Base-by-base conservation (phyloP, 1,284 basidiomycete species). In the Hemileia vastatrix region DNA sequence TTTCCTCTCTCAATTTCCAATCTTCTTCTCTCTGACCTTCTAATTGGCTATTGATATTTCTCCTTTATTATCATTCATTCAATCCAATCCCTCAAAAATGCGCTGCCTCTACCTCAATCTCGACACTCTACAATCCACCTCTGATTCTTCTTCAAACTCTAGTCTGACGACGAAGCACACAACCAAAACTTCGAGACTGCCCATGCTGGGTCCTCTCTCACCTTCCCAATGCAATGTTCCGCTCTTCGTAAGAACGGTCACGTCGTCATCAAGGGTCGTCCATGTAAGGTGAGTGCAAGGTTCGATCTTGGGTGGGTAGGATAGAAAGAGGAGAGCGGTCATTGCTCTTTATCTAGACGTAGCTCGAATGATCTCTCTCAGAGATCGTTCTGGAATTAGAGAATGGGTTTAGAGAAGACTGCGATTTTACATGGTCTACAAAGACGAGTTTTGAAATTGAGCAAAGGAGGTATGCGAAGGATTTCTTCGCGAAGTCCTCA, bases 221-320 rank as follows among this genome's bases (percentile, higher is more conserved):
- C 71, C 65, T 72, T 66, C 69, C 72, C 90, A 74, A 90, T 87
- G 87, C 90, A 96, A 83, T 97, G 94, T 82, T 98, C 94, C 78
- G 91, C 92, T 73, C 88, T 98, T 71, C 87, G 83, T 73, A 83
- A 84, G 81, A 80, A 79, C 81, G 93, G 93, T 61, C 90, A 94
- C 82, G 94, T 98, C 78, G 88, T 93, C 77, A 97, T 98, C 81
- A 96, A 96, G 84, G 83, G 86, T 72, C 87, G 91, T 73, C 94
- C 94, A 70, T 97, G 93, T 90, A 97, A 97, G 76, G 76, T 77
- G 58, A 66, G 73, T 68, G 11, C 4, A 24, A 2, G 40, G 27
- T 31, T n/a, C 49, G 27, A 13, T 21, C 31, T 33, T 33, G 32
- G 15, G 21, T 31, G 49, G 48, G 43, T 15, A 50, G 45, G 54